These are phyloP conservation scores for Camptophora hylomeconis DNA, from an alignment of 2,329 filamentous ascomycete genomes.

Conservation along the genomic window DNA sequence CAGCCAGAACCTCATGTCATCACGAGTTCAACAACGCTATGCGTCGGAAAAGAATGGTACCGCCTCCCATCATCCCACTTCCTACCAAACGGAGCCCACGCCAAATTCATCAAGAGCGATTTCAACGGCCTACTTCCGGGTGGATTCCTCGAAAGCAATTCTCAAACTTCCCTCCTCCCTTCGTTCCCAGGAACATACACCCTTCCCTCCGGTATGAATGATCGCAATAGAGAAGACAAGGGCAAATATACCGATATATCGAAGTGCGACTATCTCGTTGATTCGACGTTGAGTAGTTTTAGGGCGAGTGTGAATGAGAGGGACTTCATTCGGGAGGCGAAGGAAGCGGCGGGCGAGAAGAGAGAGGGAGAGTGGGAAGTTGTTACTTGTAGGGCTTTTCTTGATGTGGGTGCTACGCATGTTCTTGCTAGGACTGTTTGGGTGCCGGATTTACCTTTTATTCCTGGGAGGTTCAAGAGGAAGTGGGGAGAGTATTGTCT, in stretches of 20 bases:
- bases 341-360: no score
- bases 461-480: constrained; percentile 58
- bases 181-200: constrained; percentile 76
- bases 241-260: constrained; percentile 67
- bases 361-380: no score
- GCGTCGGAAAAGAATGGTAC: constrained; percentile 96
- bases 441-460: constrained; percentile 57
- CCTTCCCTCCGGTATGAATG: constrained; percentile 75
- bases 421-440: constrained; percentile 66
- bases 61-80: constrained; percentile 91
- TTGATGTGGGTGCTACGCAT: constrained; percentile 65
- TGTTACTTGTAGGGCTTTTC: constrained; percentile 62
- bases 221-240: constrained; percentile 73
- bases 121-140: constrained; percentile 83
- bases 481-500: constrained; percentile 86
- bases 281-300: constrained; percentile 61
- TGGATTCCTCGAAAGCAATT: constrained; percentile 64
- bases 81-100: constrained; percentile 66
- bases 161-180: constrained; percentile 46
- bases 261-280: constrained; percentile 71
- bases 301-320: constrained; percentile 58
- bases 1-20: constrained; percentile 32
- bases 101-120: constrained; percentile 82
- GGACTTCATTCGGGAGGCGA: constrained; percentile 58
- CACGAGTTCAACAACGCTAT: constrained; percentile 54